phyloP scores from a whole-genome alignment of 2,329 filamentous ascomycete species.

The Fusarium redolens region DNA sequence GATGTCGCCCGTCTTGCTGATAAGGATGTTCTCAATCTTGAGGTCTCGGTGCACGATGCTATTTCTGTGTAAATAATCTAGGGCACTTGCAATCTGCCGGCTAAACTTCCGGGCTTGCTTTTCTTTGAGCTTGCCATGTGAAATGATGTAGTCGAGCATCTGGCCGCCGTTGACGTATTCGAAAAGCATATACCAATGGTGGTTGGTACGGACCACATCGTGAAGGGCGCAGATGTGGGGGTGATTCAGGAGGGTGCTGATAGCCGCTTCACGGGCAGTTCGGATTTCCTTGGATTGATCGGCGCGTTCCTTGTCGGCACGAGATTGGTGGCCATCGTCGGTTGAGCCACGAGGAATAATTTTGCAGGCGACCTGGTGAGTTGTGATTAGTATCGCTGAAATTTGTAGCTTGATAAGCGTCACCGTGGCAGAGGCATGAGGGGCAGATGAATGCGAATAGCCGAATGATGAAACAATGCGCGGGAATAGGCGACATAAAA shows the following conservation, averaged over 20 bases:
- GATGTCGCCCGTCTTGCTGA: slow-evolving; percentile 98
- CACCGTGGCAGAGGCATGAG: slow-evolving; percentile 16
- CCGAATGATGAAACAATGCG: not conserved
- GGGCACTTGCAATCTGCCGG: slow-evolving; percentile 93
- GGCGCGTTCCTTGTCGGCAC: slow-evolving; percentile 83
- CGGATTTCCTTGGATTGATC: slow-evolving; percentile 97
- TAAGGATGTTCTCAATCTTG: slow-evolving; percentile 99
- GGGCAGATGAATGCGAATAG: slow-evolving; percentile 19
- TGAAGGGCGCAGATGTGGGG: slow-evolving; percentile 96
- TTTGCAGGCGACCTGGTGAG: slow-evolving; percentile 83
- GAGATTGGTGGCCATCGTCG: slow-evolving; percentile 81
- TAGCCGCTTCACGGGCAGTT: slow-evolving; percentile 93
- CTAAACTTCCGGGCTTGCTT: slow-evolving; percentile 98
- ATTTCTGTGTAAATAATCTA: slow-evolving; percentile 98
- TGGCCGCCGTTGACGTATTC: slow-evolving; percentile 99
- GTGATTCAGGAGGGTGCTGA: slow-evolving; percentile 92
- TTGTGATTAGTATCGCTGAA: slow-evolving; percentile 25
- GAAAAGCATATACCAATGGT: slow-evolving; percentile 99
- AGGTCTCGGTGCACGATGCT: slow-evolving; percentile 97
- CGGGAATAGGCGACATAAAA: not conserved
- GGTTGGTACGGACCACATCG: slow-evolving; percentile 94
- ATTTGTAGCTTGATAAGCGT: slow-evolving; percentile 5
- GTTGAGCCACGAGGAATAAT: slow-evolving; percentile 92
- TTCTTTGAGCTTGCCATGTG: slow-evolving; percentile 95
- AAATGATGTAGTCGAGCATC: slow-evolving; percentile 99